Percentiles rank a stretch among this genome's conserved stretches.
Conservation (phyloP, 2,329 filamentous ascomycete genomes). For the Gaeumannomyces tritici region DNA sequence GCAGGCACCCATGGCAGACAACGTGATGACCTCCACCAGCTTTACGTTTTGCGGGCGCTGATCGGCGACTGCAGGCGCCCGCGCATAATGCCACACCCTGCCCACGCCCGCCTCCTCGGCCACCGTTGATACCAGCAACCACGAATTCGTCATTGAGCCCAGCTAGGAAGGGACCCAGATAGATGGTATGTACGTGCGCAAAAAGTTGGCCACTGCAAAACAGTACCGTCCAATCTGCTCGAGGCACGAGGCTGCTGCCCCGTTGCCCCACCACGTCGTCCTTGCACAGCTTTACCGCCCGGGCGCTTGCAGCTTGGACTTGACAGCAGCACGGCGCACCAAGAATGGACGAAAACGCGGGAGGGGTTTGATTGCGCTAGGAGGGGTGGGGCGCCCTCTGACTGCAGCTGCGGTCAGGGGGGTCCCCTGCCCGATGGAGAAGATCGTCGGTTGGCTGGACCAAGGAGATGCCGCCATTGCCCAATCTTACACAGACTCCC, state of each 20-base stretch:
- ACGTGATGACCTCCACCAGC: no score
- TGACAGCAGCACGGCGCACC: background rate
- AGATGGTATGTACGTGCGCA: no score
- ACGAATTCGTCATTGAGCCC: no score
- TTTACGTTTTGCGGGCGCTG: background rate
- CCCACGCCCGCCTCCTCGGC: no score
- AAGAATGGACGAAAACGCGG: background rate
- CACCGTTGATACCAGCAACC: no score
- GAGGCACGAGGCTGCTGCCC: background rate
- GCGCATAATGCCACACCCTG: no score
- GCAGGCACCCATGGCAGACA: no score
- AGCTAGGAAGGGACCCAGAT: no score
- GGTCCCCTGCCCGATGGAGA: background rate
- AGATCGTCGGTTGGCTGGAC: constrained; percentile 8
- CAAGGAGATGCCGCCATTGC: constrained; percentile 7
- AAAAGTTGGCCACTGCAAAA: background rate
- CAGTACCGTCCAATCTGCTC: background rate
- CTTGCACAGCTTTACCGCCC: constrained; percentile 7
- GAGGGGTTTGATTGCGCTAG: background rate
- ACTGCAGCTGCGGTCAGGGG: background rate
- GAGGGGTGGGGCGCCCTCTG: background rate
- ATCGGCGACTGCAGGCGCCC: background rate
- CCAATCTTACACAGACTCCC: constrained; percentile 5
- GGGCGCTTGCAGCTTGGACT: constrained; percentile 12
- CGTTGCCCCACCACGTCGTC: background rate